Evolutionary conservation across 345 rosid species (phyloP).

Genomic region (Populus pruinosa): DNA sequence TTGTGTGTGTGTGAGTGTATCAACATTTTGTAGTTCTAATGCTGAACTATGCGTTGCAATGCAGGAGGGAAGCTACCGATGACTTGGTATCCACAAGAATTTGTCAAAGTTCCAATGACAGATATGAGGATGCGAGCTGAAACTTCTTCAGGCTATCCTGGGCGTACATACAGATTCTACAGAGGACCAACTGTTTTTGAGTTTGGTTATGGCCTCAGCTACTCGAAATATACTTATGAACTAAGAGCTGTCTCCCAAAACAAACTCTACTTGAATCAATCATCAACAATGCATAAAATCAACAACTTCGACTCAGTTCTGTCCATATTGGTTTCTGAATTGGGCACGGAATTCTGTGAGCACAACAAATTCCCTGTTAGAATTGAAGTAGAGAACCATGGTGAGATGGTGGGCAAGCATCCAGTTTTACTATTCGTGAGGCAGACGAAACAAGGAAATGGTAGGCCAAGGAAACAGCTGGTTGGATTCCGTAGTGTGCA

Average conservation of each 20-base stretch:
- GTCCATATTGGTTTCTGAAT: slow-evolving; percentile 41
- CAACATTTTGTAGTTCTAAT: not conserved
- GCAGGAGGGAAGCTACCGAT: slow-evolving; percentile 82
- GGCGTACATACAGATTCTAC: slow-evolving; percentile 78
- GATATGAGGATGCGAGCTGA: slow-evolving; percentile 78
- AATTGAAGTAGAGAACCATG: slow-evolving; percentile 52
- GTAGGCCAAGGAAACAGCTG: slow-evolving; percentile 59
- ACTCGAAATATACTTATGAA: slow-evolving; percentile 53
- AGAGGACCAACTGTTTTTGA: slow-evolving; percentile 48
- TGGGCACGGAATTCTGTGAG: slow-evolving; percentile 45
- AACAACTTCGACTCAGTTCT: slow-evolving; percentile 23
- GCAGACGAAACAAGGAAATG: slow-evolving; percentile 46
- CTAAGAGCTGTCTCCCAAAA: slow-evolving; percentile 26
- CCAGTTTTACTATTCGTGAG: slow-evolving; percentile 58
- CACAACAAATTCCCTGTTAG: slow-evolving; percentile 34
- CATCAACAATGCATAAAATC: slow-evolving; percentile 12
- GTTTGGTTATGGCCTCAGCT: slow-evolving; percentile 80
- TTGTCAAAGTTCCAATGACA: slow-evolving; percentile 58
- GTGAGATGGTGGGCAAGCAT: slow-evolving; percentile 66
- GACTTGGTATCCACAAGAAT: slow-evolving; percentile 82
- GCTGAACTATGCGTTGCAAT: not conserved
- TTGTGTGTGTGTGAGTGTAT: too few relatives aligned
- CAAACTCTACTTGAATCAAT: slow-evolving; percentile 40
- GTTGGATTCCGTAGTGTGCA: slow-evolving; percentile 67
- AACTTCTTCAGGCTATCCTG: slow-evolving; percentile 58